Conservation (phyloP, 352 stramenopile genomes). For the Phytophthora rubi region DNA sequence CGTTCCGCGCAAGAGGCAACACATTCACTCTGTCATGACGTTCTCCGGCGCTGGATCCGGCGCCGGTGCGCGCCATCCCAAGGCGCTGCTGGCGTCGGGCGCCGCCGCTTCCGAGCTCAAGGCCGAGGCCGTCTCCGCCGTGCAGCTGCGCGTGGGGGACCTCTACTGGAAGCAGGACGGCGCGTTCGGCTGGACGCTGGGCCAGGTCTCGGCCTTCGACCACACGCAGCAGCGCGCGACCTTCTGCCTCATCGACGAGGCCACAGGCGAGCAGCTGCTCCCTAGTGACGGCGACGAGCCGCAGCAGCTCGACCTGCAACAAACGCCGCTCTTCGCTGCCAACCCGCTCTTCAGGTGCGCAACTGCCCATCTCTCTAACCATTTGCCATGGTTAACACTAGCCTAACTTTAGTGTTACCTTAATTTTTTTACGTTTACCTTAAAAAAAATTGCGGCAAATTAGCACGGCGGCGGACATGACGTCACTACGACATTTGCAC, state of each 20-base stretch:
- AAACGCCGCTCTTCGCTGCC: constrained; percentile 63
- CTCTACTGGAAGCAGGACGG: constrained; percentile 86
- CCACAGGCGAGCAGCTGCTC: constrained; percentile 56
- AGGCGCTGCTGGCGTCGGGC: constrained; percentile 8
- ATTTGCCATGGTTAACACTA: background rate
- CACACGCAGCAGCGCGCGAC: constrained; percentile 39
- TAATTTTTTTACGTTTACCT: background rate
- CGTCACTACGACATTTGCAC: constrained; percentile 81
- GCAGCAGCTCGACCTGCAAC: constrained; percentile 51
- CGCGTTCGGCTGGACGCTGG: constrained; percentile 64
- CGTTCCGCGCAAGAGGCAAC: constrained; percentile 15
- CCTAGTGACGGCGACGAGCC: background rate
- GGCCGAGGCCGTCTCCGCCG: constrained; percentile 19
- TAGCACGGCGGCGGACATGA: constrained; percentile 83
- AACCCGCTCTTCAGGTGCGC: constrained; percentile 70
- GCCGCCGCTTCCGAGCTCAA: constrained; percentile 16
- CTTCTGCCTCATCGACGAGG: constrained; percentile 68
- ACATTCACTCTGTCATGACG: constrained; percentile 19
- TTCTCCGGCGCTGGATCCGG: constrained; percentile 11
- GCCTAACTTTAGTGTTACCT: background rate
- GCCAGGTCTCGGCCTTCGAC: constrained; percentile 68
- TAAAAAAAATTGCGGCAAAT: too few species aligned
- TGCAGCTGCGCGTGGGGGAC: constrained; percentile 66
- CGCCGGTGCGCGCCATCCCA: constrained; percentile 10
- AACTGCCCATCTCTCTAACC: background rate